Evolutionary conservation across 768 basidiomycete genomes (phyloP), one percentile per base, ranked within the genome.

Genomic region (Roridomyces roridus): DNA sequence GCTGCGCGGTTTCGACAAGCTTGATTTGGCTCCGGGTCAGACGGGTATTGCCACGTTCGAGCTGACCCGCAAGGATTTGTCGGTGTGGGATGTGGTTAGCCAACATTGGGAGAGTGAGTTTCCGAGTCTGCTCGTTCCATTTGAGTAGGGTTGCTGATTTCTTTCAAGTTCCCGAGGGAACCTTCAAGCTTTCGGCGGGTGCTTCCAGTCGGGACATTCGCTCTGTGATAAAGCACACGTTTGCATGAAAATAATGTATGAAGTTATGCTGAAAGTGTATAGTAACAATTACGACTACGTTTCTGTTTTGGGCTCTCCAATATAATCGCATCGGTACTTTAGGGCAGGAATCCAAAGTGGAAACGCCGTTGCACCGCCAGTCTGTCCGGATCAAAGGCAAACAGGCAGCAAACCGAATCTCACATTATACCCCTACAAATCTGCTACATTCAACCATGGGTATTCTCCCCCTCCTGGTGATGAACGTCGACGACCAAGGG

Each of bases 1-100:
- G n/a, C 48, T 56, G 34, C 55, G 55, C 21, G 55, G 55, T 5
- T 56, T 50, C 36, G 55, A 56, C 47, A 56, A 56, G 26, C 47
- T 56, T 11, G 47, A 49, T 56, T 26, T 56, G 2, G 41, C 35
- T 15, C 55, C 55, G 21, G 55, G 55, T 0, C n/a, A 56, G 43
- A 18, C 24, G 1, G 17, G 37, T 18, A 49, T 42, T 4, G 55
- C 55, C 20, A 49, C 35, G 7, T 56, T 56, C 20, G 47, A 56
- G 42, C 42, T 56, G 24, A 56, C 47, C 6, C 55, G 48, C 35
- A 56, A 56, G 36, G 55, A 56, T 21, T 11, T 56, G 21, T 49
- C 55, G 2, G 48, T 56, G 42, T 56, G 55, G 55, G 20, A 50
- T 8, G 47, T 56, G 17, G 4, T 8, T 6, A 7, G 24, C 36